Base-by-base conservation (phyloP, 2,329 filamentous ascomycete genomes). In the Colletotrichum somersetense region DNA sequence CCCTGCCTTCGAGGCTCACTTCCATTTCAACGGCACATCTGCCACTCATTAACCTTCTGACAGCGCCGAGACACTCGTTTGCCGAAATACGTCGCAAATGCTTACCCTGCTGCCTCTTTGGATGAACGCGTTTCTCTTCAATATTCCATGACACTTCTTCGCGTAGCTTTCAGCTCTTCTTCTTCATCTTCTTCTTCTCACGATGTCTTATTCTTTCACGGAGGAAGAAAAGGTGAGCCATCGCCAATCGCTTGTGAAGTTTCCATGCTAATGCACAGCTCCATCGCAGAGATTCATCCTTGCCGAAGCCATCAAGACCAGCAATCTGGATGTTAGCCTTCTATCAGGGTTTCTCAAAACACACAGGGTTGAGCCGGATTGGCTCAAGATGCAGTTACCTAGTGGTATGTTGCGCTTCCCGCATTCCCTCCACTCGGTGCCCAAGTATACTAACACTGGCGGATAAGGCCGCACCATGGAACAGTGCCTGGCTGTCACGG, bases 281-380 rank as follows among this genome's bases (percentile, higher is more conserved):
- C 11, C 8, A 59, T 70, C 59, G n/a, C 76, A 90, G 88, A 86
- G 87, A 74, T 89, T 89, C 77, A 81, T 89, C 72, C 83, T 90
- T 67, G 86, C 84, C 68, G 88, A 90, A 79, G 87, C 89, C 75
- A 86, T 90, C 79, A 90, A 89, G 76, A 83, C 83, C 72, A 89
- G 87, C 80, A 79, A 82, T 40, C 79, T 89, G 71, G 84, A 88
- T 67, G 77, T 88, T 33, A 77, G 81, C 14, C 78, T 78, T 23
- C 78, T 90, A 40, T 83, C 85, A 26, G 79, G 80, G 16, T 88
- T 90, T 72, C 81, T 89, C 75, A 84, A 77, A 73, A 5, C 62
- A 44, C 58, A 73, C 44, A 52, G 48, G 12, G 76, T 86, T 65
- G 78, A 81, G 71, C 83, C 85, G 11, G 80, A 84, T 65, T 87